Evolutionary conservation across 140 eudicot genomes (phyloP).

Genomic region (Cichorium intybus): DNA sequence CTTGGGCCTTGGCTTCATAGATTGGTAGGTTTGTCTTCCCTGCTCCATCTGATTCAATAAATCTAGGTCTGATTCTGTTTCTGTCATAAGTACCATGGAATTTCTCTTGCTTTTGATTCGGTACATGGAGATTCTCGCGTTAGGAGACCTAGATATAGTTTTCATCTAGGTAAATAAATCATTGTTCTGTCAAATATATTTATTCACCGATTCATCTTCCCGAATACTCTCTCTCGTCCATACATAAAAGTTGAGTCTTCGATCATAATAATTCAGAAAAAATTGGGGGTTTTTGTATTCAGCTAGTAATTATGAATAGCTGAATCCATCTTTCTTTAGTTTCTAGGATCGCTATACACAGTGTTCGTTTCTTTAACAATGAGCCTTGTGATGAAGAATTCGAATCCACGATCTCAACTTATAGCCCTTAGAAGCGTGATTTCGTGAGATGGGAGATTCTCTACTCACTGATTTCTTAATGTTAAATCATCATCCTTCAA

Average conservation of each 20-base stretch:
- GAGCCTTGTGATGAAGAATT: constrained; percentile 34
- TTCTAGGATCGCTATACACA: constrained; percentile 1
- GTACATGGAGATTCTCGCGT: constrained; percentile 32
- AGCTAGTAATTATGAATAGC: constrained; percentile 17
- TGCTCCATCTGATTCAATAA: neutral
- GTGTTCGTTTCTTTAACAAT: constrained; percentile 6
- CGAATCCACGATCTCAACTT: constrained; percentile 25
- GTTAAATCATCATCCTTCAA: constrained; percentile 84
- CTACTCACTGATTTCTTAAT: constrained; percentile 62
- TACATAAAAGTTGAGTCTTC: constrained; percentile 1
- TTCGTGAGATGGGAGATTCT: constrained; percentile 75
- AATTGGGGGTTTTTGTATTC: neutral
- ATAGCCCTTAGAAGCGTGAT: constrained; percentile 32
- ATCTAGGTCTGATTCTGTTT: neutral
- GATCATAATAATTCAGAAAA: neutral
- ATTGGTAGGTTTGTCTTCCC: constrained; percentile 49
- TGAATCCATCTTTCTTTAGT: constrained; percentile 12
- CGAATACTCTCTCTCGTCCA: neutral
- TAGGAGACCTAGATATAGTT: constrained; percentile 28
- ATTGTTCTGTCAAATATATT: constrained; percentile 16
- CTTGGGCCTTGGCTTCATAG: constrained; percentile 93
- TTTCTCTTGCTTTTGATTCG: constrained; percentile 27
- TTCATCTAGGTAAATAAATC: constrained; percentile 23
- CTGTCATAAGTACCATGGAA: constrained; percentile 15
- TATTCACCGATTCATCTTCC: constrained; percentile 13